Base-by-base conservation (phyloP, 2,329 filamentous ascomycete genomes). In the Harringtonia aguacate region DNA sequence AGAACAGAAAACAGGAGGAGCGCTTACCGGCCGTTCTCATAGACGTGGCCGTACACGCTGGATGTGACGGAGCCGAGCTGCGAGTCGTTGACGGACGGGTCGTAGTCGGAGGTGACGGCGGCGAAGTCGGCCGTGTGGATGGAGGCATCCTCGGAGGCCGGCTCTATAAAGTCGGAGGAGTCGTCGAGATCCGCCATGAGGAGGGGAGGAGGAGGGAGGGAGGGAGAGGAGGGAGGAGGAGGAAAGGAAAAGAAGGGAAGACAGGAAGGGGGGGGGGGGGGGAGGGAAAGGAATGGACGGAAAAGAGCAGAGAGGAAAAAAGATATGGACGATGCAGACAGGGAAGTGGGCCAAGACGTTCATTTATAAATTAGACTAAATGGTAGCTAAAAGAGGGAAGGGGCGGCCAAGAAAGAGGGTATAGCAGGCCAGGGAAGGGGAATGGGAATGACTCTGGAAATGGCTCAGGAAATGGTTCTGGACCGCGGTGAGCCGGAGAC, bases 11-110 rank as follows among this genome's bases (percentile, higher is more conserved):
- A 29, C 28, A 29, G 8, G 28, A 29, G 13, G 13, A 29, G 17
- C 21, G 31, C 53, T 36, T 52, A 62, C 61, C 62, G 61, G 38
- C 63, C 63, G 48, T 63, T 56, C 45, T 64, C 60, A 39, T 61
- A 63, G 22, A 57, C 57, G 47, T 65, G 57, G 9, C 52, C 52
- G 7, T 61, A 60, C 41, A 61, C 60, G 39, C 66, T 56, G 3
- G 63, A 65, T 4, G 64, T 66, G 44, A 67, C 61, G 13, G 65
- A 67, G 12, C 60, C 57, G 20, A 54, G 52, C 35, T 60, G 40
- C 8, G 63, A 66, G 14, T 56, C 60, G 33, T 53, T 58, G 44
- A 59, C 36, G 9, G 62, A 63, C 6, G 57, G 58, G 21, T 54
- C 62, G 46, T 67, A 68, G 49, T 67, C 65, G 18, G 65, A 68